phyloP scores from a whole-genome alignment of 2,329 filamentous ascomycete genomes.

The Epichloe gansuensis region DNA sequence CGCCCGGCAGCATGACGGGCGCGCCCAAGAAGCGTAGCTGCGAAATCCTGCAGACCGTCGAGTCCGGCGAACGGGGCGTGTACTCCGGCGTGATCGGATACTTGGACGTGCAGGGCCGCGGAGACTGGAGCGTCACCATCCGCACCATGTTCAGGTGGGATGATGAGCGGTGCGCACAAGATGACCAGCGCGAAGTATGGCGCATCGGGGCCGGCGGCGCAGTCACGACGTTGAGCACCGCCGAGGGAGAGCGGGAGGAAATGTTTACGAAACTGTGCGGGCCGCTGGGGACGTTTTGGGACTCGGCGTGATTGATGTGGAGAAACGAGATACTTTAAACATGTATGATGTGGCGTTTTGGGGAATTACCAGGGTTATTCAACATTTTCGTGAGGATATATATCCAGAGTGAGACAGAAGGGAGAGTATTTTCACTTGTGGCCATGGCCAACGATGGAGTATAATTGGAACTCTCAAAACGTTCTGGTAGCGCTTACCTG shows the following conservation, averaged over 20 bases:
- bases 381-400: not conserved
- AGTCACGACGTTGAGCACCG: constrained; percentile 72
- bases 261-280: constrained; percentile 68
- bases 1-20: constrained; percentile 92
- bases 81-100: constrained; percentile 89
- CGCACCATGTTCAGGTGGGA: constrained; percentile 67
- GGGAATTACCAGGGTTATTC: no score
- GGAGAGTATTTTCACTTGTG: no score
- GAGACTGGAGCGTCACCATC: constrained; percentile 88
- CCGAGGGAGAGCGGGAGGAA: constrained; percentile 75
- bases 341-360: no score
- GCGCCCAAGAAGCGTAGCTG: constrained; percentile 90
- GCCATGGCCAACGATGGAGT: no score
- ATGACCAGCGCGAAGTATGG: constrained; percentile 49
- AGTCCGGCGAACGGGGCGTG: constrained; percentile 54
- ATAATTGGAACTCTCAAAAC: no score
- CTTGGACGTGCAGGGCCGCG: constrained; percentile 71
- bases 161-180: constrained; percentile 32
- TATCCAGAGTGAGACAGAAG: no score
- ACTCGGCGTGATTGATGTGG: constrained; percentile 15
- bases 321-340: no score
- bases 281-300: constrained; percentile 38
- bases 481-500: no score
- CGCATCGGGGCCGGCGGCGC: constrained; percentile 81
- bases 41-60: constrained; percentile 62